These are phyloP conservation scores for Phoma sp. DNA, from an alignment of 2,329 filamentous ascomycete genomes.

Conservation along the genomic window DNA sequence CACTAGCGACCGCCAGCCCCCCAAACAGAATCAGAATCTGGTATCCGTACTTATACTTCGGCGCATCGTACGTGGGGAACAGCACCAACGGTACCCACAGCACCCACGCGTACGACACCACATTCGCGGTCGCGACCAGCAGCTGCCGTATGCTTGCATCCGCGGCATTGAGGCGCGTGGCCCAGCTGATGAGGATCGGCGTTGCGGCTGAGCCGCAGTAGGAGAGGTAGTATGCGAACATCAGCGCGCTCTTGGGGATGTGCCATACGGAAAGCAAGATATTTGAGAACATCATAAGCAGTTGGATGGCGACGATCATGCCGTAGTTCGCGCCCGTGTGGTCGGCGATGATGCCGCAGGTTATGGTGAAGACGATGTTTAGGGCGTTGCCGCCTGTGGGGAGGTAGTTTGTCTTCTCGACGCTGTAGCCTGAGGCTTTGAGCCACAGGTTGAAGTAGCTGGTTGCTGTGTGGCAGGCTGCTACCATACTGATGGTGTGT, in stretches of 20 bases:
- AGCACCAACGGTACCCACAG: slow-evolving; percentile 8
- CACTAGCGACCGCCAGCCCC: neutral
- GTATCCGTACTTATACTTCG: slow-evolving; percentile 11
- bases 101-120: slow-evolving; percentile 5
- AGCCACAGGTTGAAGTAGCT: slow-evolving; percentile 1
- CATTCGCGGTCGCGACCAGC: slow-evolving; percentile 7
- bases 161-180: slow-evolving; percentile 23
- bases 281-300: neutral
- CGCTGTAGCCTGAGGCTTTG: neutral
- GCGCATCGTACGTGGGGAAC: slow-evolving; percentile 8
- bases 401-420: neutral
- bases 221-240: neutral
- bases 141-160: slow-evolving; percentile 3
- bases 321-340: neutral
- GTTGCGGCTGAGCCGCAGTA: neutral
- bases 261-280: neutral
- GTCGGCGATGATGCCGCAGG: neutral
- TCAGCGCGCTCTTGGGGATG: neutral
- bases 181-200: neutral
- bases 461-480: neutral
- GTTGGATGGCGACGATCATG: neutral
- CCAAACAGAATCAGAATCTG: slow-evolving; percentile 10
- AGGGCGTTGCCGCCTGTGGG: neutral
- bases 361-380: neutral
- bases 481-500: neutral